Base-by-base conservation (phyloP, 768 basidiomycete genomes). In the Auricularia cornea region DNA sequence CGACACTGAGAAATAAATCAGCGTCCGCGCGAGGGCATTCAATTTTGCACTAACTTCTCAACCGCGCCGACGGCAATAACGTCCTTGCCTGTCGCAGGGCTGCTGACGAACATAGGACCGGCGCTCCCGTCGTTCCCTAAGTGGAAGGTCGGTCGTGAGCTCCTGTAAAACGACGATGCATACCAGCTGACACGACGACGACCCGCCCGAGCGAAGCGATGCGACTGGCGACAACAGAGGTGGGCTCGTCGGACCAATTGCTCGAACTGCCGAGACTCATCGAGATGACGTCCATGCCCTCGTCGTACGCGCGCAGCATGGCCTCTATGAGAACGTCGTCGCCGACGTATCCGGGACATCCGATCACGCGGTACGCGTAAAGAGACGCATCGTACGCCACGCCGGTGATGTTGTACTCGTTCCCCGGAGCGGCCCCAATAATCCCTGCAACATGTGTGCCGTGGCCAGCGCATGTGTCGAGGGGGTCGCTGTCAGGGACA, bases 361-460 rank as follows among this genome's bases (percentile, higher is more conserved):
- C 59, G 68, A 87, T 88, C 10, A 89, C 76, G 60, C 85, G 72
- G 74, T 85, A 85, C 3, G 79, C 70, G 3, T 75, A 79, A 40
- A 88, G 72, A 2, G 79, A 79, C 0, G 87, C 84, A 1, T 79
- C 77, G 63, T 81, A 87, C 2, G 88, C 88, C 40, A 88, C 87
- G 61, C 89, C 89, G 59, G 82, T 84, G 68, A 89, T 83, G 72
- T 84, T 84, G 76, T 82, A 86, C 33, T 72, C 69, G 69, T 88
- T 89, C 54, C 75, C 80, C 1, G 83, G 81, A 64, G 84, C 74
- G n/a, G 84, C 84, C 12, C 83, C 86, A 61, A 88, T 80, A 68
- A 60, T 60, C 18, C 59, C 81, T 20, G 80, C 79, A 33, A 85
- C 84, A 66, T 85, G 84, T 2, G 83, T 84, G 48, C 84, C 83